Percentiles rank a stretch among this genome's conserved stretches.
Evolutionary conservation across 176 grass and related monocot species (phyloP).

Genomic region (Musa itinerans): DNA sequence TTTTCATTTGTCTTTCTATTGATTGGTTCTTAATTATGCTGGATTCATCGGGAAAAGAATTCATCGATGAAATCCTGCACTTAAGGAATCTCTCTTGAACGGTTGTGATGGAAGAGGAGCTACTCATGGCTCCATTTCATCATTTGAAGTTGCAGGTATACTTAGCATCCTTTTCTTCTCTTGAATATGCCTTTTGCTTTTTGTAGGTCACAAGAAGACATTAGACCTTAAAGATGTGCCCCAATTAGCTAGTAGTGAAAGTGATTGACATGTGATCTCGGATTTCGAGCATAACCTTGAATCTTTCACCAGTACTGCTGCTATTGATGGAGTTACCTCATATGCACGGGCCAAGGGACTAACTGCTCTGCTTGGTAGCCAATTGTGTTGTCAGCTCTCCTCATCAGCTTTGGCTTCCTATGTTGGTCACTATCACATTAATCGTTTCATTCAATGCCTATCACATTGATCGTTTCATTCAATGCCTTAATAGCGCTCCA

Average conservation of each 20-base stretch:
- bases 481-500: neutral
- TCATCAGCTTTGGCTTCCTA: neutral
- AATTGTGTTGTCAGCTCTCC: neutral
- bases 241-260: neutral
- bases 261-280: neutral
- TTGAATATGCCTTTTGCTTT: conserved; percentile 11
- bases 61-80: neutral
- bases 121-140: neutral
- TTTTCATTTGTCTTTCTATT: neutral
- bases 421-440: conserved; percentile 1
- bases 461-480: too few relatives aligned
- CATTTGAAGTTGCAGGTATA: neutral
- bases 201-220: conserved; percentile 1
- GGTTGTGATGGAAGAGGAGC: neutral
- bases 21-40: neutral
- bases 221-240: conserved; percentile 8
- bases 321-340: neutral
- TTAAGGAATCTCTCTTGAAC: conserved; percentile 6
- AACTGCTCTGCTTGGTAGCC: neutral
- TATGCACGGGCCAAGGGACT: neutral
- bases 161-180: conserved; percentile 5
- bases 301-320: too few relatives aligned
- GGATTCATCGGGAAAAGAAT: neutral
- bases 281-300: neutral
- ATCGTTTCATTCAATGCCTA: too few relatives aligned